Percentiles rank a stretch among this genome's conserved stretches.
Evolutionary conservation across 2,329 filamentous ascomycete species (phyloP).

Genomic region (Colletotrichum sublineola): DNA sequence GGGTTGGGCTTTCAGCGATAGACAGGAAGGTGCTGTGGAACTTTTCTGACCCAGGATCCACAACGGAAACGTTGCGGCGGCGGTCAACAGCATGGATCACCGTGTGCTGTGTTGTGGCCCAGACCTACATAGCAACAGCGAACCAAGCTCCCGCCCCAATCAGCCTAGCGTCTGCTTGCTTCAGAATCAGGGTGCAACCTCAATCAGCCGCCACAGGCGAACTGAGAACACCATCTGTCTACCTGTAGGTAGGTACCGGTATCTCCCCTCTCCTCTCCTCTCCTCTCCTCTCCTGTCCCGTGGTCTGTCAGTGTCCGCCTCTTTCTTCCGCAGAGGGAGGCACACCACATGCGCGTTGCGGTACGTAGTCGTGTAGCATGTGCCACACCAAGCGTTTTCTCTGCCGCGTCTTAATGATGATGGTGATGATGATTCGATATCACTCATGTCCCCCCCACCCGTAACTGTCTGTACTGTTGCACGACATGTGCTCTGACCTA

Average conservation of each 20-base stretch:
- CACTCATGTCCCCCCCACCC: not conserved
- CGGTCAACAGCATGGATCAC: slow-evolving; percentile 35
- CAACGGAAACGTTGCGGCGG: not conserved
- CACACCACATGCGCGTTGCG: not conserved
- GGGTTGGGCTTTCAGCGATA: no score
- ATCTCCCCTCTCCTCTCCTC: not conserved
- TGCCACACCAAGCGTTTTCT: not conserved
- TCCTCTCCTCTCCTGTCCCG: not conserved
- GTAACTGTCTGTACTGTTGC: slow-evolving; percentile 9
- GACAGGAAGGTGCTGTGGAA: not conserved
- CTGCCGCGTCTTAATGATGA: slow-evolving; percentile 1
- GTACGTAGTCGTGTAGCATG: not conserved
- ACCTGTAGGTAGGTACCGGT: not conserved
- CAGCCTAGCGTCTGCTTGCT: slow-evolving; percentile 21
- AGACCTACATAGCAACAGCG: slow-evolving; percentile 22
- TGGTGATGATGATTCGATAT: slow-evolving; percentile 28
- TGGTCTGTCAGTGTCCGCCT: no score
- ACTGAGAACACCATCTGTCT: not conserved
- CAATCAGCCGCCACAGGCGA: slow-evolving; percentile 38
- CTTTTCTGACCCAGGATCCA: slow-evolving; percentile 9
- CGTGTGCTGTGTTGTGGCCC: slow-evolving; percentile 23
- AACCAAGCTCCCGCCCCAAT: slow-evolving; percentile 24
- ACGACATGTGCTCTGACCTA: slow-evolving; percentile 29
- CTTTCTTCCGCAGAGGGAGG: not conserved
- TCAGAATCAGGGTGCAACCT: slow-evolving; percentile 27